These are phyloP conservation scores for Gossypium australe DNA, from an alignment of 345 rosid genomes.

Conservation along the genomic window DNA sequence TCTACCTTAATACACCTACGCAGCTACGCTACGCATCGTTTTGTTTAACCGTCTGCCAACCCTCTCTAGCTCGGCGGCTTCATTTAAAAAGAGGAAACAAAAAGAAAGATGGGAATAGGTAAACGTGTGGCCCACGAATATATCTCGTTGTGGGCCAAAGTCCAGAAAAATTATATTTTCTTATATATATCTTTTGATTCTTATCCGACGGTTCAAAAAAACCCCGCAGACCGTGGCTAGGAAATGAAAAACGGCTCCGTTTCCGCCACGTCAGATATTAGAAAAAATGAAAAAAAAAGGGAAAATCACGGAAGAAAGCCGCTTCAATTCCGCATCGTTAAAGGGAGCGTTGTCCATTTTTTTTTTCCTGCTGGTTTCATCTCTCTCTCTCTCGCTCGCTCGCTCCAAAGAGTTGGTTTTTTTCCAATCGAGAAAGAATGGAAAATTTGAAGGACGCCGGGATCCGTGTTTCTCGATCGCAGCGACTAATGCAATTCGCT, in stretches of 20 bases:
- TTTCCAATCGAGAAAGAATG: slow-evolving; percentile 13
- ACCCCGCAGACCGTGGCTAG: neutral
- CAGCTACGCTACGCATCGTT: slow-evolving; percentile 10
- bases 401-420: slow-evolving; percentile 9
- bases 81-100: too few relatives aligned
- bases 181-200: neutral
- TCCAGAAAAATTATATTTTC: neutral
- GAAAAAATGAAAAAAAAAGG: neutral
- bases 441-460: slow-evolving; percentile 8
- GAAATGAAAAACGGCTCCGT: slow-evolving; percentile 21
- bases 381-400: neutral
- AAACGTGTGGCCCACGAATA: slow-evolving; percentile 12
- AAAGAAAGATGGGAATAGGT: neutral
- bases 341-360: slow-evolving; percentile 10
- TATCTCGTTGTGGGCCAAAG: neutral
- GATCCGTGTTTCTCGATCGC: slow-evolving; percentile 31
- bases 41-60: neutral
- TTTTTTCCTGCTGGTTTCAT: neutral
- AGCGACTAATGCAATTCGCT: slow-evolving; percentile 18
- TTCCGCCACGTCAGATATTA: slow-evolving; percentile 22
- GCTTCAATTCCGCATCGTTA: slow-evolving; percentile 38
- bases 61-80: too few relatives aligned
- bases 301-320: slow-evolving; percentile 3
- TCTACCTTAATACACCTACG: neutral
- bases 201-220: slow-evolving; percentile 3